Conservation (phyloP, 2,329 filamentous ascomycete species). For the Trichoderma arundinaceum region DNA sequence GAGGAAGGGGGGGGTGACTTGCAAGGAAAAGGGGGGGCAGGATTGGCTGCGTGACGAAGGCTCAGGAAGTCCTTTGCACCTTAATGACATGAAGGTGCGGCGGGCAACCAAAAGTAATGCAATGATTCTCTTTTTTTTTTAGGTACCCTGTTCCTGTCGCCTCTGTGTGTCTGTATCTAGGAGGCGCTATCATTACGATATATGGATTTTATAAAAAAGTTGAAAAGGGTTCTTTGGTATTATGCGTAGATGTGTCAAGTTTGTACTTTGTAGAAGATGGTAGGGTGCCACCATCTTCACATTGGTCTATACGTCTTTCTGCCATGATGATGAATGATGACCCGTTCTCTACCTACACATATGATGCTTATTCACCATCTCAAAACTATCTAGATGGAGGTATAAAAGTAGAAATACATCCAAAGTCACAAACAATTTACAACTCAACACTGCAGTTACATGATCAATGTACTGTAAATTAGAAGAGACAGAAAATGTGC, state of each 20-base stretch:
- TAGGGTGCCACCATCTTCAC: too few species aligned
- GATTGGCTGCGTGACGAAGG: constrained; percentile 47
- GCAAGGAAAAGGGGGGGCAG: constrained; percentile 41
- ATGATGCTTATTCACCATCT: too few species aligned
- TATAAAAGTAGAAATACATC: too few species aligned
- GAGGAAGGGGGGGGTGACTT: constrained; percentile 39
- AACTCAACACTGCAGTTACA: too few species aligned
- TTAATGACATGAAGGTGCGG: constrained; percentile 46
- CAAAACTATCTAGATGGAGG: too few species aligned
- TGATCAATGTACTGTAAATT: constrained; percentile 7
- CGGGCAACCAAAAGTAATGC: constrained; percentile 53
- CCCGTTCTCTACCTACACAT: too few species aligned
- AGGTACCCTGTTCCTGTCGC: constrained; percentile 43
- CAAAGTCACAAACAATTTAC: neutral
- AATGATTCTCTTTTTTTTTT: constrained; percentile 45
- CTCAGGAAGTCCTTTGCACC: constrained; percentile 48
- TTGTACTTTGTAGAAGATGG: too few species aligned
- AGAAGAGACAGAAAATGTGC: constrained; percentile 27
- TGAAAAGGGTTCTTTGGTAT: neutral
- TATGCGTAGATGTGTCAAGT: neutral
- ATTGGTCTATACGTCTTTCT: too few species aligned
- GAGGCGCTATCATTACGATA: constrained; percentile 46
- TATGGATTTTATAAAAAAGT: constrained; percentile 33
- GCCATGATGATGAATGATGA: too few species aligned
- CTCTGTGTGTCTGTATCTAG: constrained; percentile 45